Percentiles rank a stretch among this genome's conserved stretches.
These are phyloP conservation scores for Pulveroboletus ravenelii DNA, from an alignment of 768 basidiomycete genomes.

Conservation along the genomic window DNA sequence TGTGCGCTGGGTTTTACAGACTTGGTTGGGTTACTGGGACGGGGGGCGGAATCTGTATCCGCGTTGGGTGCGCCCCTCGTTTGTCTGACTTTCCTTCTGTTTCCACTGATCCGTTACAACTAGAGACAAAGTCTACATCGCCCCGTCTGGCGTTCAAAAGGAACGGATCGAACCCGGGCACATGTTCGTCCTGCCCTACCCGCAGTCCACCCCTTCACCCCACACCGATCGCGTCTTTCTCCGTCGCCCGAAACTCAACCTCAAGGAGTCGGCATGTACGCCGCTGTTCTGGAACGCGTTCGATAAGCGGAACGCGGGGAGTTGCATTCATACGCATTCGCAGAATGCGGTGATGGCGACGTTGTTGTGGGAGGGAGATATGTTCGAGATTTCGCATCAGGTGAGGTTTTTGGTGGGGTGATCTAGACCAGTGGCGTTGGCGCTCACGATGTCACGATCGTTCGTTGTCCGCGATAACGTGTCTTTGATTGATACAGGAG, in stretches of 20 bases:
- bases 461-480: background rate
- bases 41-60: conserved; percentile 76
- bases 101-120: background rate
- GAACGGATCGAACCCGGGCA: conserved; percentile 79
- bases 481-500: conserved; percentile 34
- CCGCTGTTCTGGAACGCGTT: conserved; percentile 94
- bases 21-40: conserved; percentile 94
- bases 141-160: conserved; percentile 88
- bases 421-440: background rate
- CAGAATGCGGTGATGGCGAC: conserved; percentile 90
- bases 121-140: conserved; percentile 74
- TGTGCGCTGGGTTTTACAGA: conserved; percentile 79
- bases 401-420: conserved; percentile 29
- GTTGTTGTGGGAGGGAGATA: conserved; percentile 62
- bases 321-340: conserved; percentile 89
- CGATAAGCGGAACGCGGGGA: conserved; percentile 69
- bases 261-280: conserved; percentile 86
- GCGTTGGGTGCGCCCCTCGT: conserved; percentile 46
- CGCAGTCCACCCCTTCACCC: conserved; percentile 52
- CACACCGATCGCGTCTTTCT: conserved; percentile 73
- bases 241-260: conserved; percentile 60
- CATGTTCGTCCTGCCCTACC: conserved; percentile 84
- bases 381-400: conserved; percentile 81
- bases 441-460: background rate
- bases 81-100: no score